A percentile compares a stretch with the other conserved stretches of the same genome.
These are phyloP conservation scores for Inga oerstediana DNA, from an alignment of 306 rosid genomes.

Conservation along the genomic window DNA sequence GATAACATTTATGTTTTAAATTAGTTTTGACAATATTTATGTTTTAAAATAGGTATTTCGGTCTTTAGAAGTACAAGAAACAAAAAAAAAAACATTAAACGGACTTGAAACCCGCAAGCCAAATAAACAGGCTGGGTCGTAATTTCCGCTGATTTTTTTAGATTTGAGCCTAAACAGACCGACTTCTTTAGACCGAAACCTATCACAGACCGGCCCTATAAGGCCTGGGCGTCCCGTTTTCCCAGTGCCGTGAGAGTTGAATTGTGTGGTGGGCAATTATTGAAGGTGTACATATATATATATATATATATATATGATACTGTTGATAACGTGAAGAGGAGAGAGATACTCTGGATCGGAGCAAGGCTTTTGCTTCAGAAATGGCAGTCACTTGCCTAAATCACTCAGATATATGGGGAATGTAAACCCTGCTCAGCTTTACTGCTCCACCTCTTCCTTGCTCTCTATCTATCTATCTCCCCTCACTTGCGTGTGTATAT, in stretches of 20 bases:
- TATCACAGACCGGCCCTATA: too few species aligned
- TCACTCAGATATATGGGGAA: slow-evolving; percentile 57
- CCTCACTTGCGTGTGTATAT: not conserved
- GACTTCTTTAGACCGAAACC: too few species aligned
- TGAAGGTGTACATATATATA: not conserved
- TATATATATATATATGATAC: not conserved
- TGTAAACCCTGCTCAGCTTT: slow-evolving; percentile 52
- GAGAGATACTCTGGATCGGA: slow-evolving; percentile 34
- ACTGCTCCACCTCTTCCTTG: not conserved
- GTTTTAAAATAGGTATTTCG: too few species aligned
- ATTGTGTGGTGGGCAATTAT: not conserved
- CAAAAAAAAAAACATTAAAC: too few species aligned
- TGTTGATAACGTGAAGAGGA: slow-evolving; percentile 37
- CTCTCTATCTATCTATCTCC: not conserved
- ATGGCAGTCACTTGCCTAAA: slow-evolving; percentile 38
- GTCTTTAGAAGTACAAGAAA: too few species aligned
- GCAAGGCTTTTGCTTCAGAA: slow-evolving; percentile 29
- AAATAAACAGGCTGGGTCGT: too few species aligned
- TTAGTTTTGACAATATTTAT: too few species aligned
- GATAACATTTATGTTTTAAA: too few species aligned
- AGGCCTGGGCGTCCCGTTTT: too few species aligned
- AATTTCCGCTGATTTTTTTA: too few species aligned
- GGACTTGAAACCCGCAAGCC: too few species aligned
- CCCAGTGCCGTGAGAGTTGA: not conserved
- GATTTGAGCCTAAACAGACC: too few species aligned